phyloP scores from a whole-genome alignment of 2,329 filamentous ascomycete species.

The Colletotrichum chlorophyti region DNA sequence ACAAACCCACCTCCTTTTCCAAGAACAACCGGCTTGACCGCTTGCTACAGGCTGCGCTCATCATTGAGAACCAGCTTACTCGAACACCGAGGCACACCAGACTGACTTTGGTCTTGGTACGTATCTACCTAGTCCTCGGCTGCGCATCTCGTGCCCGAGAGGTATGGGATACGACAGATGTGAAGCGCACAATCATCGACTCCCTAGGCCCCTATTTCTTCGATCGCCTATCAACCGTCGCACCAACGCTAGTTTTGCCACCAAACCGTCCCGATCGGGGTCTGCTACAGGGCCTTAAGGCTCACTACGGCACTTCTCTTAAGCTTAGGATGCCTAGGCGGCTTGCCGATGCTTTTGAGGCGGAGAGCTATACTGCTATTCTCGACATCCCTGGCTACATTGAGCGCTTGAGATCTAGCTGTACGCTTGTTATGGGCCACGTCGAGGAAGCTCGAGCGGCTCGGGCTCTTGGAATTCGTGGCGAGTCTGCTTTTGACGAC shows the following conservation, averaged over 20 bases:
- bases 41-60: conserved; percentile 55
- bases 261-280: conserved; percentile 31
- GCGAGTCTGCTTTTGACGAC: conserved; percentile 50
- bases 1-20: neutral
- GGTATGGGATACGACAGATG: conserved; percentile 57
- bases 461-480: conserved; percentile 48
- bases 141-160: conserved; percentile 53
- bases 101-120: conserved; percentile 56
- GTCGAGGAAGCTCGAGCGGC: conserved; percentile 57
- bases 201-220: conserved; percentile 61
- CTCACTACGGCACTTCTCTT: conserved; percentile 54
- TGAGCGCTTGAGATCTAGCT: conserved; percentile 53
- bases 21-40: conserved; percentile 30
- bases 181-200: conserved; percentile 66
- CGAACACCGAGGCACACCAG: conserved; percentile 52
- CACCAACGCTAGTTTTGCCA: conserved; percentile 49
- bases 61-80: conserved; percentile 58
- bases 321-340: conserved; percentile 51
- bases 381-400: conserved; percentile 54
- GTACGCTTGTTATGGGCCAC: conserved; percentile 58
- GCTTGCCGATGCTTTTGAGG: conserved; percentile 54
- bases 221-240: conserved; percentile 60
- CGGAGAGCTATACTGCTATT: conserved; percentile 58
- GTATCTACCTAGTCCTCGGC: conserved; percentile 58
- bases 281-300: conserved; percentile 49